phyloP scores from a whole-genome alignment of 192 early-diverging fungal species.

The Kappamyces sp. region DNA sequence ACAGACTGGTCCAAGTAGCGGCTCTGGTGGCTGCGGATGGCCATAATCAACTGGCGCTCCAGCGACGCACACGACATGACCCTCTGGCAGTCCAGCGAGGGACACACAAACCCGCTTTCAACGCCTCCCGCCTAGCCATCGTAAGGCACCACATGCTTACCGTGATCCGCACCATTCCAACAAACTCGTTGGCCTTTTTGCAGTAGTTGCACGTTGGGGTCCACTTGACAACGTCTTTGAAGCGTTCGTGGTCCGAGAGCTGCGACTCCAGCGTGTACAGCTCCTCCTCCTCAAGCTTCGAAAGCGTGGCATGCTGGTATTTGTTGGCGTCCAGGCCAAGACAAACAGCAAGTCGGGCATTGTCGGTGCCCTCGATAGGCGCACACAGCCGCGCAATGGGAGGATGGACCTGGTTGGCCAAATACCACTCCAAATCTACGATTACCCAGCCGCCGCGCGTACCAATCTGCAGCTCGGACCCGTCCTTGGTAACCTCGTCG shows the following conservation, averaged over 20 bases:
- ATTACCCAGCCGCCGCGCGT: conserved; percentile 1
- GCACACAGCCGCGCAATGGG: conserved; percentile 23
- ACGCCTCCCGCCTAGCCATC: neutral
- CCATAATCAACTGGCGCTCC: conserved; percentile 52
- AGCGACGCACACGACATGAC: conserved; percentile 43
- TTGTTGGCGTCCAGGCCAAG: conserved; percentile 70
- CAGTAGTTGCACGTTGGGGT: conserved; percentile 57
- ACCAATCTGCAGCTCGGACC: conserved; percentile 47
- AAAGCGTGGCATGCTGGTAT: conserved; percentile 25
- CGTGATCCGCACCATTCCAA: conserved; percentile 5
- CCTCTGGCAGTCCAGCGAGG: conserved; percentile 36
- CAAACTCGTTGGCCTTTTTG: conserved; percentile 38
- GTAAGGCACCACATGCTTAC: conserved; percentile 21
- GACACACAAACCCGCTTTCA: neutral
- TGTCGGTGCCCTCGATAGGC: conserved; percentile 78
- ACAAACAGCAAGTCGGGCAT: conserved; percentile 67
- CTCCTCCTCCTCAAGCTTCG: conserved; percentile 36
- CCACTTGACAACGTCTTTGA: conserved; percentile 66
- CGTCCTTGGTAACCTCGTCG: conserved; percentile 61
- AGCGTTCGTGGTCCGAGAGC: conserved; percentile 66
- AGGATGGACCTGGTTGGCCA: conserved; percentile 86
- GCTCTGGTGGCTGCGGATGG: conserved; percentile 62
- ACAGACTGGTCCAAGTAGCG: conserved; percentile 69
- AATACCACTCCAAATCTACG: conserved; percentile 82
- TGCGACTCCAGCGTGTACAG: conserved; percentile 72